Percentiles rank a stretch among this genome's conserved stretches.
Conservation (phyloP, 495 filamentous ascomycete genomes). For the Aspergillus panamensis region DNA sequence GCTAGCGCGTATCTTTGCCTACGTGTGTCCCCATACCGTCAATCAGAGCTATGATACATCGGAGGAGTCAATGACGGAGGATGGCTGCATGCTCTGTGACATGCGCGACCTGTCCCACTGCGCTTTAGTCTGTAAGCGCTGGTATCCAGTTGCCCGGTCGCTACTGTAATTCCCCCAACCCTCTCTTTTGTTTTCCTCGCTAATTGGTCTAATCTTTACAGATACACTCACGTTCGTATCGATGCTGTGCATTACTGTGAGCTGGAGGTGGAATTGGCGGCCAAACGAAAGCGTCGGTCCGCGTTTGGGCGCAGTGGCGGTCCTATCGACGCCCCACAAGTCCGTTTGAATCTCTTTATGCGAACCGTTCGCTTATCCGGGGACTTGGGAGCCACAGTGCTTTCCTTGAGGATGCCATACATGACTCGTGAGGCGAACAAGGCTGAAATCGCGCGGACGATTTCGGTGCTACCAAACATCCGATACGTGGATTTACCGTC, state of each 20-base stretch:
- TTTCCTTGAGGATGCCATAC: slow-evolving; percentile 87
- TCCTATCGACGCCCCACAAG: slow-evolving; percentile 71
- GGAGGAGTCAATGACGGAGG: slow-evolving; percentile 75
- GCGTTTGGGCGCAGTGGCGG: slow-evolving; percentile 72
- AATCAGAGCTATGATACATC: slow-evolving; percentile 77
- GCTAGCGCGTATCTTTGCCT: slow-evolving; percentile 69
- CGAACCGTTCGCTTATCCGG: slow-evolving; percentile 74
- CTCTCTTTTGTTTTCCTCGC: slow-evolving; percentile 1
- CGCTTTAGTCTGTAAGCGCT: slow-evolving; percentile 66
- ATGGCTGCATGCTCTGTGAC: slow-evolving; percentile 95
- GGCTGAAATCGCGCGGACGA: slow-evolving; percentile 75
- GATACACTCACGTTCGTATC: slow-evolving; percentile 86
- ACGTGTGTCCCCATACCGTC: slow-evolving; percentile 76
- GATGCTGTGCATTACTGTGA: slow-evolving; percentile 95
- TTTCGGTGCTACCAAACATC: slow-evolving; percentile 80
- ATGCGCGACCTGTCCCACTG: slow-evolving; percentile 85
- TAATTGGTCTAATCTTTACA: slow-evolving; percentile 28
- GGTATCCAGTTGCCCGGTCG: slow-evolving; percentile 53
- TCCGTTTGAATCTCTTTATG: slow-evolving; percentile 72
- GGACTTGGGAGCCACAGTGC: slow-evolving; percentile 60
- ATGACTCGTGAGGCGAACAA: slow-evolving; percentile 91
- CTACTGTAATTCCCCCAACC: slow-evolving; percentile 48
- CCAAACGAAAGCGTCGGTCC: slow-evolving; percentile 70
- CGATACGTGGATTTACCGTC: slow-evolving; percentile 84
- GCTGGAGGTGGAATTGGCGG: slow-evolving; percentile 72